phyloP scores from a whole-genome alignment of 1,284 basidiomycete species.

The Salmacisia buchloeana region DNA sequence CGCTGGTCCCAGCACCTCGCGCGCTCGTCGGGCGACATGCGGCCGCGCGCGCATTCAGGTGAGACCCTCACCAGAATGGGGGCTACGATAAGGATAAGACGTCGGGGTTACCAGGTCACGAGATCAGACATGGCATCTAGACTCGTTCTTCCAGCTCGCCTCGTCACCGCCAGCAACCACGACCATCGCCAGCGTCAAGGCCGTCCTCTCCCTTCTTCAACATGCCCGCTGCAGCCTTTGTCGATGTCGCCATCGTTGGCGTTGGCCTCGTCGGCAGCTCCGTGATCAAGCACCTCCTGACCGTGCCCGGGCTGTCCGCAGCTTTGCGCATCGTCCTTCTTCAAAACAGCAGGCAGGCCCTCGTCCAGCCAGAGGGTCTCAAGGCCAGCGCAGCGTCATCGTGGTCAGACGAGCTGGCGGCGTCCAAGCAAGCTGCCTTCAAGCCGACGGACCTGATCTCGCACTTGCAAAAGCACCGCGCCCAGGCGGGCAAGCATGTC shows the following conservation, averaged over 20 bases:
- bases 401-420: slow-evolving; percentile 12
- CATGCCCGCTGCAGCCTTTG: not conserved
- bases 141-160: not conserved
- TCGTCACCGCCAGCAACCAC: not conserved
- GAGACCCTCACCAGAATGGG: no score
- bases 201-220: not conserved
- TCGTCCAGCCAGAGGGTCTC: slow-evolving; percentile 22
- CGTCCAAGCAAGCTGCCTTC: slow-evolving; percentile 26
- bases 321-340: slow-evolving; percentile 39
- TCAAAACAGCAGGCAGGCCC: slow-evolving; percentile 48
- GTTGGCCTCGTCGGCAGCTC: slow-evolving; percentile 47
- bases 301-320: slow-evolving; percentile 26
- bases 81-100: no score
- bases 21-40: no score
- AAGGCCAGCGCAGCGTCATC: not conserved
- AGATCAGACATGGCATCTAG: not conserved
- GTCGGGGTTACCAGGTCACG: not conserved
- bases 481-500: slow-evolving; percentile 49
- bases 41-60: no score
- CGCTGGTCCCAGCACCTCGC: no score
- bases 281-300: slow-evolving; percentile 43
- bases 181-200: not conserved
- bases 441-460: slow-evolving; percentile 33
- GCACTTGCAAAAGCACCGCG: slow-evolving; percentile 15
- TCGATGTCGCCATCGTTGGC: slow-evolving; percentile 16